Evolutionary conservation across 2,329 filamentous ascomycete genomes (phyloP).

Genomic region (Fusarium miscanthi): DNA sequence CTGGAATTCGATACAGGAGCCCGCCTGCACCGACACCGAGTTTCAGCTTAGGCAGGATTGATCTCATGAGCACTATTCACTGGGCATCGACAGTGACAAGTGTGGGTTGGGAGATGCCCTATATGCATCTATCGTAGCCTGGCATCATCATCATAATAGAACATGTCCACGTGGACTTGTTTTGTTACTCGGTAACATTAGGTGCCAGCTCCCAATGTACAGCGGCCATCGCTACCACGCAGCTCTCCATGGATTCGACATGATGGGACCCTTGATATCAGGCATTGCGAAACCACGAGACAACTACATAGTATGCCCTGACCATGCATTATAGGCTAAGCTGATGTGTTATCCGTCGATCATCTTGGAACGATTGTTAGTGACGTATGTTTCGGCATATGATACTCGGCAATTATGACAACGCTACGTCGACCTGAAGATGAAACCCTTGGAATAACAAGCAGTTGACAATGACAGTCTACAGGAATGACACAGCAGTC

Average conservation of each 20-base stretch:
- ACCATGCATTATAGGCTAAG: conserved; percentile 3
- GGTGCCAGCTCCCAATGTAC: neutral
- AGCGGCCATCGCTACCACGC: conserved; percentile 1
- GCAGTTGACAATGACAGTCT: neutral
- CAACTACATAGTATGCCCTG: neutral
- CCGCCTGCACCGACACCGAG: conserved; percentile 23
- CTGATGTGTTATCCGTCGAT: conserved; percentile 17
- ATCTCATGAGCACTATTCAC: conserved; percentile 20
- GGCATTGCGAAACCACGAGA: conserved; percentile 10
- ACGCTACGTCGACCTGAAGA: neutral
- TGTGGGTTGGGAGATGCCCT: conserved; percentile 29
- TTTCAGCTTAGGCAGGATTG: conserved; percentile 28
- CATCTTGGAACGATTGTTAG: conserved; percentile 3
- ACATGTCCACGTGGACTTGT: conserved; percentile 22
- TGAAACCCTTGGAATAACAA: neutral
- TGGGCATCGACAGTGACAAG: conserved; percentile 38
- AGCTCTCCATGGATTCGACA: conserved; percentile 3
- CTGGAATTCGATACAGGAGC: conserved; percentile 12
- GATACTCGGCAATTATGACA: conserved; percentile 2
- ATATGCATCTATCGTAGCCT: conserved; percentile 28
- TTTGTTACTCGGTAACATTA: conserved; percentile 2
- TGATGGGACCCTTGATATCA: neutral
- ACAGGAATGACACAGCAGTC: neutral
- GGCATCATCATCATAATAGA: neutral
- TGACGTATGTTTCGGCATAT: conserved; percentile 24